A percentile compares a stretch with the other conserved stretches of the same genome.
These are phyloP conservation scores for Wickerhamomyces queroliae DNA, from an alignment of 805 yeast species.

Conservation along the genomic window DNA sequence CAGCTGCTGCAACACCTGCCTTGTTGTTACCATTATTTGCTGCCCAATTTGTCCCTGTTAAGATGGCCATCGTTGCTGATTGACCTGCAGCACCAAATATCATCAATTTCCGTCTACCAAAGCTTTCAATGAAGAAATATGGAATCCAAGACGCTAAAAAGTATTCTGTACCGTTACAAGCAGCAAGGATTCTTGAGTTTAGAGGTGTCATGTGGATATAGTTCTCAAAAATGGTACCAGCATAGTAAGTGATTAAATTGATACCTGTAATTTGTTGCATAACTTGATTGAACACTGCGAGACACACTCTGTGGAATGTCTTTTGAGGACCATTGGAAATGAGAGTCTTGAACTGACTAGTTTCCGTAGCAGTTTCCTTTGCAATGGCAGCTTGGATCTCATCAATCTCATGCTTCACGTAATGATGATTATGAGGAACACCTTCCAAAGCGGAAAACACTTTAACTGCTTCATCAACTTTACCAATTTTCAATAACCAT, in stretches of 20 bases:
- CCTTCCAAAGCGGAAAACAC: conserved; percentile 21
- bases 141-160: conserved; percentile 16
- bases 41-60: conserved; percentile 44
- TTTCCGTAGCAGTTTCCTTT: not conserved
- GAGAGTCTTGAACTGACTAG: not conserved
- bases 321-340: not conserved
- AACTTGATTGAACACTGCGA: not conserved
- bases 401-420: conserved; percentile 12
- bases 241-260: not conserved
- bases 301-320: not conserved
- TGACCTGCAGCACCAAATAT: conserved; percentile 46
- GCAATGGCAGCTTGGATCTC: conserved; percentile 2
- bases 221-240: not conserved
- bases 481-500: conserved; percentile 34
- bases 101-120: conserved; percentile 57
- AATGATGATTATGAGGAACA: conserved; percentile 28
- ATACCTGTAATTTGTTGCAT: conserved; percentile 1
- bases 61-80: conserved; percentile 29
- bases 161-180: conserved; percentile 1
- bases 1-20: conserved; percentile 60
- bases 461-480: conserved; percentile 34
- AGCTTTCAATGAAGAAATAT: conserved; percentile 32
- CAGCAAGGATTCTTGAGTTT: not conserved
- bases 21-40: conserved; percentile 29
- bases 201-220: not conserved